Evolutionary conservation across 2,329 filamentous ascomycete genomes (phyloP).

Genomic region (Pezicula rhizophila): DNA sequence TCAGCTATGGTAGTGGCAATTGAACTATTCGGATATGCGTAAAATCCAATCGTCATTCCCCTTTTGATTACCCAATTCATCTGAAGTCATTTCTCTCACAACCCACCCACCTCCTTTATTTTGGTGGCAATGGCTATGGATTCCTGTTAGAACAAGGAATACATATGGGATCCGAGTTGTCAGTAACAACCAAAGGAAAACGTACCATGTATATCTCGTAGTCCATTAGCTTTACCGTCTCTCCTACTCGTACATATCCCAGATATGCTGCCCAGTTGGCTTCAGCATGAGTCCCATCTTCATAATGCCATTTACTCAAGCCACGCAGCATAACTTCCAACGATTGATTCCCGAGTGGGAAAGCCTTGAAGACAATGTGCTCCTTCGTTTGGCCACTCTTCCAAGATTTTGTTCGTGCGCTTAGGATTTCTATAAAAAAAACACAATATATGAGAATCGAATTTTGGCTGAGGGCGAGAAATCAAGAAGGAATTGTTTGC

Average conservation of each 20-base stretch:
- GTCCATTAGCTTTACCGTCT: not conserved
- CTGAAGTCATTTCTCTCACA: too few species aligned
- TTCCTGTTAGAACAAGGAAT: not conserved
- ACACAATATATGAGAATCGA: too few species aligned
- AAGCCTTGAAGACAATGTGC: not conserved
- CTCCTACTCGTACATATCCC: not conserved
- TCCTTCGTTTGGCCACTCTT: constrained; percentile 1
- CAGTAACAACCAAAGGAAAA: not conserved
- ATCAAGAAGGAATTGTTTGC: too few species aligned
- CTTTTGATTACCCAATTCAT: too few species aligned
- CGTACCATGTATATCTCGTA: constrained; percentile 1
- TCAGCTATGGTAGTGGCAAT: too few species aligned
- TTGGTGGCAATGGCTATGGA: not conserved
- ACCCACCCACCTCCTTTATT: not conserved
- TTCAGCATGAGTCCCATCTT: not conserved
- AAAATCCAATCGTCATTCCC: too few species aligned
- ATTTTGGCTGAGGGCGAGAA: too few species aligned
- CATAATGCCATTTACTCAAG: constrained; percentile 1
- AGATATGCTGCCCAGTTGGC: not conserved
- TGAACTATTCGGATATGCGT: too few species aligned
- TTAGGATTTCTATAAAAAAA: not conserved
- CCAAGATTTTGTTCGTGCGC: not conserved
- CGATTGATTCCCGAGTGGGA: not conserved
- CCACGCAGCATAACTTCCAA: not conserved
- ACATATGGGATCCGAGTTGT: too few species aligned